Evolutionary conservation across 306 rosid genomes (phyloP).

Genomic region (Glycine soja): DNA sequence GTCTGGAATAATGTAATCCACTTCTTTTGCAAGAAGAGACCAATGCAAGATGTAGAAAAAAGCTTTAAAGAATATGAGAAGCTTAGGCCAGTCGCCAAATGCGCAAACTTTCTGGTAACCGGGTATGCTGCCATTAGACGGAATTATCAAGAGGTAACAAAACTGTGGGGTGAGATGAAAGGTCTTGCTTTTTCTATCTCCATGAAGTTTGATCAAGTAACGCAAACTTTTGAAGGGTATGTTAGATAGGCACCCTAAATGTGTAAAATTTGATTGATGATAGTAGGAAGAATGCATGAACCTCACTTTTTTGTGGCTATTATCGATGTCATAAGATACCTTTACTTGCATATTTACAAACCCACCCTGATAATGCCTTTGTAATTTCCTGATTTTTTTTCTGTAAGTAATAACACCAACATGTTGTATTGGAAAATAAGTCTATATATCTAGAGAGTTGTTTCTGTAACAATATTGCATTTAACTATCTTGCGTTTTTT

Average conservation of each 20-base stretch:
- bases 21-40: constrained; percentile 76
- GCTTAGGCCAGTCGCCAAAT: constrained; percentile 79
- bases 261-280: constrained; percentile 13
- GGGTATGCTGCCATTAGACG: constrained; percentile 92
- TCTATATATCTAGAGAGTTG: too few species aligned
- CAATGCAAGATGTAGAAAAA: constrained; percentile 88
- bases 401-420: background rate
- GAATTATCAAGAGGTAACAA: constrained; percentile 81
- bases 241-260: background rate
- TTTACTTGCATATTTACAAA: constrained; percentile 5
- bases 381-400: background rate
- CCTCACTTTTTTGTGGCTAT: constrained; percentile 13
- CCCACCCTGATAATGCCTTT: background rate
- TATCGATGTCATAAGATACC: constrained; percentile 1
- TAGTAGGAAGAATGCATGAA: background rate
- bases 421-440: too few species aligned
- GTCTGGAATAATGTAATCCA: constrained; percentile 93
- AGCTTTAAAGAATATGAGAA: constrained; percentile 85
- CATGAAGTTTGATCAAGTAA: constrained; percentile 93
- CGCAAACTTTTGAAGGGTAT: constrained; percentile 11
- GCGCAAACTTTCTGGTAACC: constrained; percentile 88
- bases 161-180: constrained; percentile 94
- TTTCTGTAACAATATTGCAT: too few species aligned
- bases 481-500: too few species aligned
- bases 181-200: constrained; percentile 67